These are phyloP conservation scores for Beauveria brongniartii DNA, from an alignment of 2,329 filamentous ascomycete genomes.

Conservation along the genomic window DNA sequence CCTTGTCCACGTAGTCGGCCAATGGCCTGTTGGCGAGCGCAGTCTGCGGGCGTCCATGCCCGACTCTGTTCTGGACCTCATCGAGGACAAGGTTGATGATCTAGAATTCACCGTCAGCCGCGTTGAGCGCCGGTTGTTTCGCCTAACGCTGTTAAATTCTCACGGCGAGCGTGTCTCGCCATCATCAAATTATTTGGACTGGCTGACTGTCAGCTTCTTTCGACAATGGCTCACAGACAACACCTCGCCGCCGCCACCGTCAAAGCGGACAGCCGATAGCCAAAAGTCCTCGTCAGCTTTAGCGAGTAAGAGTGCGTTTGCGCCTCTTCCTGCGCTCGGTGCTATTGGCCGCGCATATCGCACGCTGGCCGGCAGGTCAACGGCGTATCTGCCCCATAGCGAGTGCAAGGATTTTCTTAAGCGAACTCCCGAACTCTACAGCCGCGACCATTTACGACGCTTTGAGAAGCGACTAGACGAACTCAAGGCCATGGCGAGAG, in stretches of 20 bases:
- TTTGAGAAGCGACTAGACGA: slow-evolving; percentile 87
- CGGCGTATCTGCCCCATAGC: slow-evolving; percentile 69
- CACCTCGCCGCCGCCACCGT: slow-evolving; percentile 58
- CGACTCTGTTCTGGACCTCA: slow-evolving; percentile 71
- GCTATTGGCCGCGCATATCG: slow-evolving; percentile 70
- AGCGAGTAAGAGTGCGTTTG: slow-evolving; percentile 24
- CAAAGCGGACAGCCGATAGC: not conserved
- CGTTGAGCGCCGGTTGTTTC: slow-evolving; percentile 74
- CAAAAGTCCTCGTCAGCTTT: slow-evolving; percentile 25
- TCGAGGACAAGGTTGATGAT: slow-evolving; percentile 92
- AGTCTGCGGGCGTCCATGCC: slow-evolving; percentile 69
- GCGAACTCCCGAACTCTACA: slow-evolving; percentile 72
- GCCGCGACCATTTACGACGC: slow-evolving; percentile 71
- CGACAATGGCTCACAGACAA: slow-evolving; percentile 90
- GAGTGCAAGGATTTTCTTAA: slow-evolving; percentile 89
- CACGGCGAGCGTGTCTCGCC: slow-evolving; percentile 78
- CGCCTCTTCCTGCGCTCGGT: slow-evolving; percentile 53
- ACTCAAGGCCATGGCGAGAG: slow-evolving; percentile 73
- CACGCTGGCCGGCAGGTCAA: slow-evolving; percentile 52
- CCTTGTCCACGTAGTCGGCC: slow-evolving; percentile 85
- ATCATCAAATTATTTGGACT: slow-evolving; percentile 73
- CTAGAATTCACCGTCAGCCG: slow-evolving; percentile 73
- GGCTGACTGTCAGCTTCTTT: slow-evolving; percentile 81
- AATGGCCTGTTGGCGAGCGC: slow-evolving; percentile 77
- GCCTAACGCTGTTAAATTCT: slow-evolving; percentile 68